Evolutionary conservation across 2,329 filamentous ascomycete genomes (phyloP).

Genomic region (Dryadomyces quercus-mongolicae): DNA sequence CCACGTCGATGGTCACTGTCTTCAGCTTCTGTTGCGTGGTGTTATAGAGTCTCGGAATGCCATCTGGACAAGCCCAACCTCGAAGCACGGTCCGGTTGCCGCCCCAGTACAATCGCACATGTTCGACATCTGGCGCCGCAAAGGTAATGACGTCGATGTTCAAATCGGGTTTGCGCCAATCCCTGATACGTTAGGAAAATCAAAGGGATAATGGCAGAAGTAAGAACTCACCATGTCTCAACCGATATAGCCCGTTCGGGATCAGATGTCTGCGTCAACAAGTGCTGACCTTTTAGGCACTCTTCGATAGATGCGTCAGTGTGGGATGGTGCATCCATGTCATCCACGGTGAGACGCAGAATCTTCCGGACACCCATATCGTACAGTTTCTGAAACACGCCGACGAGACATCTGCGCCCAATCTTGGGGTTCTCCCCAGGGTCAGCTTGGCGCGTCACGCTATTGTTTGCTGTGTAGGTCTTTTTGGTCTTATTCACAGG

Average conservation of each 20-base stretch:
- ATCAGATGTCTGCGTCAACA: background rate
- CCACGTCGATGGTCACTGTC: conserved; percentile 14
- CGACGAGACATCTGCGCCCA: conserved; percentile 1
- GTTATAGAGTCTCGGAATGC: conserved; percentile 14
- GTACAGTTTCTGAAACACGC: conserved; percentile 1
- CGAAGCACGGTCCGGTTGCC: conserved; percentile 21
- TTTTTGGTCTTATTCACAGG: no score
- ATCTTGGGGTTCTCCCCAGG: background rate
- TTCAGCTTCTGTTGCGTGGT: conserved; percentile 8
- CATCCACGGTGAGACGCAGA: conserved; percentile 10
- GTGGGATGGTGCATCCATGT: conserved; percentile 8
- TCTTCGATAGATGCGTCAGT: conserved; percentile 12
- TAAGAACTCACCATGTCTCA: conserved; percentile 5
- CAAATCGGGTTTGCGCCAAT: conserved; percentile 12
- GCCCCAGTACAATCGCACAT: conserved; percentile 19
- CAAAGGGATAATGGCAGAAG: background rate
- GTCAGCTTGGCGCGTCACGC: background rate
- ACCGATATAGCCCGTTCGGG: conserved; percentile 4
- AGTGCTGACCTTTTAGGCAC: conserved; percentile 2
- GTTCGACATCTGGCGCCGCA: conserved; percentile 9
- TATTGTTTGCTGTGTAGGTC: background rate
- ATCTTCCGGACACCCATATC: background rate
- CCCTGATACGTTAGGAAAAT: conserved; percentile 1
- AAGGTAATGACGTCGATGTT: conserved; percentile 11
- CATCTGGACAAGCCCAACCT: conserved; percentile 18